Conservation (phyloP, 208 protist species). For the Trypanosoma brucei region DNA sequence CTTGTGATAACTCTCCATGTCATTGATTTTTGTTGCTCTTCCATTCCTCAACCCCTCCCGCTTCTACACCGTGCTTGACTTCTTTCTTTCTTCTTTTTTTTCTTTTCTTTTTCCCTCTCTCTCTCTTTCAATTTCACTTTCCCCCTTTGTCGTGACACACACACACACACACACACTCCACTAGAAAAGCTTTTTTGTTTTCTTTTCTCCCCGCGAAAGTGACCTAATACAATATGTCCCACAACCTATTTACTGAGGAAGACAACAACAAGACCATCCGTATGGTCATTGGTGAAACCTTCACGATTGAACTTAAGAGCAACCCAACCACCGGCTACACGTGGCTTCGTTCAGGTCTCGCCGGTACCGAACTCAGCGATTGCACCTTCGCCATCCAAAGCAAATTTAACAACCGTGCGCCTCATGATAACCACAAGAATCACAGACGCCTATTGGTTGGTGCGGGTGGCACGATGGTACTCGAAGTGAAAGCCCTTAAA, state of each 20-base stretch:
- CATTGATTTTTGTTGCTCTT: neutral
- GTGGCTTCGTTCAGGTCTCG: conserved; percentile 40
- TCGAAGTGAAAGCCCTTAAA: conserved; percentile 20
- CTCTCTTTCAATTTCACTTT: conserved; percentile 6
- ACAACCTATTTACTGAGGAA: conserved; percentile 6
- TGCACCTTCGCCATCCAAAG: conserved; percentile 15
- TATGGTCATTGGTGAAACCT: conserved; percentile 16
- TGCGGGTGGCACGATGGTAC: conserved; percentile 28
- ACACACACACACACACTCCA: neutral
- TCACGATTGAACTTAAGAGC: conserved; percentile 35
- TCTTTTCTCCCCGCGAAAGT: neutral
- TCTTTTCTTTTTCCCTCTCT: conserved; percentile 13
- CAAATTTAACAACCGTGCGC: neutral
- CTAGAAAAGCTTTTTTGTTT: neutral
- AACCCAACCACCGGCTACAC: conserved; percentile 74
- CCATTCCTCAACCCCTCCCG: too few species aligned
- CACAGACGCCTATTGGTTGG: conserved; percentile 27
- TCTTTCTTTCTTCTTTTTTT: conserved; percentile 13
- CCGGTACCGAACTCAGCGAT: conserved; percentile 20
- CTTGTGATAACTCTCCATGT: too few species aligned
- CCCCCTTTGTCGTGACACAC: conserved; percentile 3
- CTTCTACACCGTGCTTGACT: neutral
- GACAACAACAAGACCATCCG: conserved; percentile 28
- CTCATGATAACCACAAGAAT: neutral
- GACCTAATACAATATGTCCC: conserved; percentile 5